phyloP scores from a whole-genome alignment of 805 yeast species.

The Candida nemodendra region DNA sequence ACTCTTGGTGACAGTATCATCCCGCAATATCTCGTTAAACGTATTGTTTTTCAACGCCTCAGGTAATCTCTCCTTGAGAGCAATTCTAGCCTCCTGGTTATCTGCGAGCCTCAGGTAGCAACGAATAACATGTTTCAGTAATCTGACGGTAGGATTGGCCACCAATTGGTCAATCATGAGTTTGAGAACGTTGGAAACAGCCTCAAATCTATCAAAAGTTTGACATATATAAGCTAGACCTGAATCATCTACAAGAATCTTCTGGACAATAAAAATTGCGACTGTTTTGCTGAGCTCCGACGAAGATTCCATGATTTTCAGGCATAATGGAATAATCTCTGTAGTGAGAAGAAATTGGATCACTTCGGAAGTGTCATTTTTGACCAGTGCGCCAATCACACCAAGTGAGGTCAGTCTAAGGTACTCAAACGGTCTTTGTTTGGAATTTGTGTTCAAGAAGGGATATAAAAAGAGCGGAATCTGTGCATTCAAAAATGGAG shows the following conservation, averaged over 20 bases:
- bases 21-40: slow-evolving; percentile 72
- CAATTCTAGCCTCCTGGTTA: slow-evolving; percentile 85
- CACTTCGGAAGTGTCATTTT: slow-evolving; percentile 93
- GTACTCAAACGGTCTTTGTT: slow-evolving; percentile 91
- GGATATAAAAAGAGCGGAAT: slow-evolving; percentile 92
- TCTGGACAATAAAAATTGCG: slow-evolving; percentile 93
- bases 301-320: slow-evolving; percentile 92
- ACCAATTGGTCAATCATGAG: slow-evolving; percentile 84
- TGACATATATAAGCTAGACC: slow-evolving; percentile 93
- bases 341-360: slow-evolving; percentile 90
- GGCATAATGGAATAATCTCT: slow-evolving; percentile 91
- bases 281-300: slow-evolving; percentile 94
- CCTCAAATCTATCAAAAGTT: slow-evolving; percentile 90
- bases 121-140: slow-evolving; percentile 89
- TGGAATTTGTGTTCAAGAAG: slow-evolving; percentile 85
- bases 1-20: slow-evolving; percentile 84
- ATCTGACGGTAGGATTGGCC: slow-evolving; percentile 72
- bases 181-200: slow-evolving; percentile 85
- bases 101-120: slow-evolving; percentile 90
- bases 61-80: slow-evolving; percentile 79
- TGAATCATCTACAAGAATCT: slow-evolving; percentile 85
- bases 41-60: slow-evolving; percentile 87
- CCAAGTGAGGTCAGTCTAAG: slow-evolving; percentile 90
- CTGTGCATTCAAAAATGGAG: slow-evolving; percentile 81
- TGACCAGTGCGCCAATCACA: slow-evolving; percentile 94